Evolutionary conservation across 129 eudicot genomes (phyloP), one percentile per base, ranked within the genome.

Genomic region (Chrysanthemum seticuspe): DNA sequence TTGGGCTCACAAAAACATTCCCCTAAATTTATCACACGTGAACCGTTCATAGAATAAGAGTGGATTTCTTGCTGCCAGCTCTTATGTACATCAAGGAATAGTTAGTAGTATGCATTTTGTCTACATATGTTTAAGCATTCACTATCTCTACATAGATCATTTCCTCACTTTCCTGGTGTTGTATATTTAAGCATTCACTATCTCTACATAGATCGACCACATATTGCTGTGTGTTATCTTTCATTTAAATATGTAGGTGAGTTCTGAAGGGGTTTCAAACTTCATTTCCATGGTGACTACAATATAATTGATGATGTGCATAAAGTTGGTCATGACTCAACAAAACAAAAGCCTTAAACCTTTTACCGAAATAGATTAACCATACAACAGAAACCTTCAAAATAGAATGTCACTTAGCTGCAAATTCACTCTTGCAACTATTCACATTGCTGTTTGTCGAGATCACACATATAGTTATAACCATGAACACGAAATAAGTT

Each of bases 1-100:
- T 60, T 44, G 68, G 59, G 59, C 57, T 72, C 29, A 72, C 25
- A 44, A 55, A 71, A 62, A 29, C 45, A 40, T 25, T 62, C 67
- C 21, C 13, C n/a, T 29, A 12, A 18, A 62, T 29, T 15, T 29
- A 62, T 13, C 16, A 31, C 45, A 29, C 29, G 67, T 29, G 34
- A 62, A 23, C 14, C 48, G 34, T 25, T 62, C 48, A 62, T 0
- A 6, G 45, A 61, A 29, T 13, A 13, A 29, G 12, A 11, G 9
- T 10, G 25, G 29, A 44, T 6, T 21, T 27, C 66, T 61, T 61
- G 66, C 31, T 13, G 12, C 13, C 48, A 29, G 48, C 27, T 19
- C 64, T 21, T 59, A 59, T 23, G 64, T 59, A 18, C 14, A 65
- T 65, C 15, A 40, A 59, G 23, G 29, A 18, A 21, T 18, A 40